Evolutionary conservation across 148 eudicot genomes (phyloP).

Genomic region (Chenopodium suecicum): DNA sequence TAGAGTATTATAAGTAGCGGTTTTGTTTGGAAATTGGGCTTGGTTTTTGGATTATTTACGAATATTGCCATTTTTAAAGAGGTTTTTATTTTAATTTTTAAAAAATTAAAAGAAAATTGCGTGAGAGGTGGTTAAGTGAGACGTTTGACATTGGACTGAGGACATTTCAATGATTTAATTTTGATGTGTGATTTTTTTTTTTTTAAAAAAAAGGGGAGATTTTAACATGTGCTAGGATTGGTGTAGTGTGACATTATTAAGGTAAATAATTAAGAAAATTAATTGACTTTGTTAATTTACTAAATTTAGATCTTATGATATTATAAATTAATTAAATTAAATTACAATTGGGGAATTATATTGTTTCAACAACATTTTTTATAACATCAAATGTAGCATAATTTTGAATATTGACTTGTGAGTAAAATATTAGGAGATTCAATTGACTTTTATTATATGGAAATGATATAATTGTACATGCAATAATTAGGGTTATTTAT

Average conservation of each 20-base stretch:
- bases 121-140: not conserved
- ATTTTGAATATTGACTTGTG: no score
- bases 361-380: no score
- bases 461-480: no score
- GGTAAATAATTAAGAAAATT: not conserved
- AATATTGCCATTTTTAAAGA: constrained; percentile 23
- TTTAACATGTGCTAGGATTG: not conserved
- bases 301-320: not conserved
- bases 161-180: not conserved
- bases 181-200: not conserved
- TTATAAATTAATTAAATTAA: no score
- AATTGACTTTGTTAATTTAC: not conserved
- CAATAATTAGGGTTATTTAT: no score
- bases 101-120: no score
- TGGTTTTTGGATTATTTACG: constrained; percentile 20
- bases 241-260: not conserved
- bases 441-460: no score
- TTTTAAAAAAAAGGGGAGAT: no score
- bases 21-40: not conserved
- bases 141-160: not conserved
- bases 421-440: no score
- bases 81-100: not conserved
- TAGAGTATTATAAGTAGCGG: constrained; percentile 11
- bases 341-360: no score
- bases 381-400: no score